Base-by-base conservation (phyloP, 768 basidiomycete genomes). In the Tephrocybe sp. region DNA sequence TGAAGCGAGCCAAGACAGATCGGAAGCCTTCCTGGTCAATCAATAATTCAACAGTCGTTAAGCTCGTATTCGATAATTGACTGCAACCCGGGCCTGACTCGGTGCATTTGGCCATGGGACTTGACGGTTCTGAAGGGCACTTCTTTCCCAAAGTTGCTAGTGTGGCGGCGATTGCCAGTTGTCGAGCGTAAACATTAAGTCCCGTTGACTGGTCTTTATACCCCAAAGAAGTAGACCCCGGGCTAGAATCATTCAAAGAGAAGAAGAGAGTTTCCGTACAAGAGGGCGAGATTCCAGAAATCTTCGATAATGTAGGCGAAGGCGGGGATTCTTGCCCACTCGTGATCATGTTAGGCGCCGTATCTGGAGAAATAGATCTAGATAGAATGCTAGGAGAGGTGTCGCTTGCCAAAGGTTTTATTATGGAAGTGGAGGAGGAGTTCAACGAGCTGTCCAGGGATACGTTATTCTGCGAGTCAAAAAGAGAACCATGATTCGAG, bases 11-110 rank as follows among this genome's bases (percentile, higher is more conserved):
- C 20, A 72, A 72, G 5, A 84, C 73, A 14, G 78, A 74, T 20
- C 89, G 80, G 59, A 89, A 90, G 3, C 88, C 85, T 68, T 92
- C 92, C 64, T 93, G 92, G 61, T 92, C 92, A 20, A 93, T 84
- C 65, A 83, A 77, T 31, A 92, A 68, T 50, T 87, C 80, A 26
- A 92, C 64, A 35, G 67, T 68, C 23, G 74, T 39, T 48, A 5
- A 35, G 32, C 48, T 45, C 30, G 32, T 35, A 31, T 41, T 33
- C 34, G 31, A 1, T 12, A 31, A 20, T 8, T 31, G 19, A 19
- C 20, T 19, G 16, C 35, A 16, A 22, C 19, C 13, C 11, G 22
- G 19, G 39, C 8, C 30, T 17, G 39, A 11, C 14, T 23, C 19
- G 23, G 13, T 31, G 20, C 30, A 39, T 36, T 48, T 47, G 26